Evolutionary conservation across 2,329 filamentous ascomycete genomes (phyloP).

Genomic region (Macrophomina pseudophaseolina): DNA sequence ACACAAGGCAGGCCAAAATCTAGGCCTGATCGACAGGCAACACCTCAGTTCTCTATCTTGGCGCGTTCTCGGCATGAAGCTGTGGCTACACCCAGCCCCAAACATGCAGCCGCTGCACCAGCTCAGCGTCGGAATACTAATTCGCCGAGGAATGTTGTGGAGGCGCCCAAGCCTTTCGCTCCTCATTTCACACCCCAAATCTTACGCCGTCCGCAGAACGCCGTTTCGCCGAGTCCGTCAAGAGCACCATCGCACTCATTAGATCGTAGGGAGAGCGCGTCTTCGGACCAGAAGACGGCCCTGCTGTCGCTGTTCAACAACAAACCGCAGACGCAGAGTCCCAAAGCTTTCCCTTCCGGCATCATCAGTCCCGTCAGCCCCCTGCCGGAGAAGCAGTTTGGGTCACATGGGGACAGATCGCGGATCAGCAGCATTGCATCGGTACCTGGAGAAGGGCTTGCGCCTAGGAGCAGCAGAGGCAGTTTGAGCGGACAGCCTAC

Average conservation of each 20-base stretch:
- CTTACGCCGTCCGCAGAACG: conserved; percentile 39
- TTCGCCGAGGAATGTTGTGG: conserved; percentile 29
- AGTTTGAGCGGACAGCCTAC: conserved; percentile 31
- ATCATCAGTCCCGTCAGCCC: conserved; percentile 46
- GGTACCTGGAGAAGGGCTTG: conserved; percentile 18
- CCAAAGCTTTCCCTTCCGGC: conserved; percentile 39
- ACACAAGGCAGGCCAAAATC: conserved; percentile 7
- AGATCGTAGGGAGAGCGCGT: conserved; percentile 37
- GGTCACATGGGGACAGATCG: conserved; percentile 32
- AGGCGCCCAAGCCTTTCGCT: conserved; percentile 24
- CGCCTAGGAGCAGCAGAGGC: background rate
- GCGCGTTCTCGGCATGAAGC: conserved; percentile 13
- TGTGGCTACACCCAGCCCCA: conserved; percentile 23
- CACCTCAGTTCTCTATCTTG: conserved; percentile 25
- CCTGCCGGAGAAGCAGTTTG: conserved; percentile 35
- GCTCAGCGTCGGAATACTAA: conserved; percentile 37
- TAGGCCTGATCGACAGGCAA: conserved; percentile 23
- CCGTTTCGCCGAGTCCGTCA: conserved; percentile 21
- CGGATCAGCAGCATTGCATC: conserved; percentile 42
- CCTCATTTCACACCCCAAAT: conserved; percentile 45
- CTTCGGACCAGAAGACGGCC: conserved; percentile 40
- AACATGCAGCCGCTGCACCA: conserved; percentile 35
- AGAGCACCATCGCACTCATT: conserved; percentile 26
- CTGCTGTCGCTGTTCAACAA: conserved; percentile 44
- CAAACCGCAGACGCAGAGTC: conserved; percentile 34